Percentiles rank a stretch among this genome's conserved stretches.
phyloP scores from a whole-genome alignment of 1,284 basidiomycete species.

The Tilletiaria anomala region DNA sequence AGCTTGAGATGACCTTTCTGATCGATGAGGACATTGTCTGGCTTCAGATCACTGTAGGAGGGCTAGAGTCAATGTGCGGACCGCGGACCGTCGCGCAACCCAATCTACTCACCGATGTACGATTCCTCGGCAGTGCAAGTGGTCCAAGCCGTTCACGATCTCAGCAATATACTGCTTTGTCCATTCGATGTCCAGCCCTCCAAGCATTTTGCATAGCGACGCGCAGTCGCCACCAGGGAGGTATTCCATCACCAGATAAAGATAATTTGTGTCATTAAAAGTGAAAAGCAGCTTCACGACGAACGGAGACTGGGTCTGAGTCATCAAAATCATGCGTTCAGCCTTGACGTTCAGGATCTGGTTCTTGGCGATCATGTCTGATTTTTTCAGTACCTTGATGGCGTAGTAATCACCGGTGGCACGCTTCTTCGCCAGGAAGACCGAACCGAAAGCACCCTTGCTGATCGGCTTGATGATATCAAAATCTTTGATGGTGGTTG shows the following conservation, averaged over 20 bases:
- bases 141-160: conserved; percentile 84
- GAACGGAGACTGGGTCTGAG: conserved; percentile 96
- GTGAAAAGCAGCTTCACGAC: conserved; percentile 45
- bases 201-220: conserved; percentile 87
- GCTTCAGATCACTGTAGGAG: conserved; percentile 72
- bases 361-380: conserved; percentile 99
- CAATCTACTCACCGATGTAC: conserved; percentile 75
- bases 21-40: conserved; percentile 93
- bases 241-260: conserved; percentile 45
- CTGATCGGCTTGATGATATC: conserved; percentile 99
- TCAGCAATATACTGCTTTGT: conserved; percentile 90
- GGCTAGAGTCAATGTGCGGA: neutral
- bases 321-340: conserved; percentile 98
- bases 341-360: conserved; percentile 99
- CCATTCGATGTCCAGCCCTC: conserved; percentile 87
- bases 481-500: conserved; percentile 95
- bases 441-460: conserved; percentile 90
- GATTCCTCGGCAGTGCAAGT: conserved; percentile 80
- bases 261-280: conserved; percentile 42
- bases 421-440: conserved; percentile 95
- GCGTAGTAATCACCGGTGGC: conserved; percentile 96
- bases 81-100: neutral
- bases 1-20: conserved; percentile 89
- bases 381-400: conserved; percentile 97
- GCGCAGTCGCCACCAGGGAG: conserved; percentile 84